Conservation (phyloP, 306 rosid species). For the Aeschynomene evenia region DNA sequence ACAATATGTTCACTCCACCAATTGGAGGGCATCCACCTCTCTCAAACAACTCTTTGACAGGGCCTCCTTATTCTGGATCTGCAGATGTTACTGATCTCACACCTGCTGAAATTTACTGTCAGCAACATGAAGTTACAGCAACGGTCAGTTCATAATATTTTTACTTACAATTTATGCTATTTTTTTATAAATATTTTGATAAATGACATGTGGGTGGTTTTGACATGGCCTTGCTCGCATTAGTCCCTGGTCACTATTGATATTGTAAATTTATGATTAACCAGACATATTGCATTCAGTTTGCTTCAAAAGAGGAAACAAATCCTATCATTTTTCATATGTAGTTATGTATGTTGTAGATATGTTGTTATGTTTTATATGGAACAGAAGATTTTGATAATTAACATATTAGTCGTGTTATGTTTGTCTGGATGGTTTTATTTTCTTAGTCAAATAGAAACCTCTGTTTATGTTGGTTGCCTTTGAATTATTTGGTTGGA, state of each 20-base stretch:
- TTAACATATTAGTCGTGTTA: neutral
- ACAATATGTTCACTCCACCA: slow-evolving; percentile 55
- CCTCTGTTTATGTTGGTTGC: neutral
- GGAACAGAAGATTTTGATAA: neutral
- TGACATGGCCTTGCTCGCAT: slow-evolving; percentile 5
- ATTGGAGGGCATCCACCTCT: slow-evolving; percentile 61
- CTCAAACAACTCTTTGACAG: slow-evolving; percentile 48
- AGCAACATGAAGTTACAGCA: slow-evolving; percentile 91
- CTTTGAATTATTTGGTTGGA: neutral
- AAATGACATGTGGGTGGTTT: neutral
- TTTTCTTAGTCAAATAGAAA: neutral
- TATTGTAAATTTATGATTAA: neutral
- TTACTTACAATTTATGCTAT: neutral
- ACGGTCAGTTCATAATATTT: slow-evolving; percentile 56
- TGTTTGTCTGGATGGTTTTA: slow-evolving; percentile 9
- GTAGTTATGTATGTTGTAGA: neutral
- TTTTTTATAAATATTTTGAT: slow-evolving; percentile 22
- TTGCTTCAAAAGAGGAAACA: neutral
- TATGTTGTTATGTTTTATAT: neutral
- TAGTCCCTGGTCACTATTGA: neutral
- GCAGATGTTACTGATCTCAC: slow-evolving; percentile 65
- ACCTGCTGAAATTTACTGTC: slow-evolving; percentile 78
- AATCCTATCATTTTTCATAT: neutral
- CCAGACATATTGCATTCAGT: neutral
- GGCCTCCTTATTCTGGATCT: slow-evolving; percentile 62